Evolutionary conservation across 331 rosid genomes (phyloP), one percentile per base, ranked within the genome.

Genomic region (Malus hybrid): DNA sequence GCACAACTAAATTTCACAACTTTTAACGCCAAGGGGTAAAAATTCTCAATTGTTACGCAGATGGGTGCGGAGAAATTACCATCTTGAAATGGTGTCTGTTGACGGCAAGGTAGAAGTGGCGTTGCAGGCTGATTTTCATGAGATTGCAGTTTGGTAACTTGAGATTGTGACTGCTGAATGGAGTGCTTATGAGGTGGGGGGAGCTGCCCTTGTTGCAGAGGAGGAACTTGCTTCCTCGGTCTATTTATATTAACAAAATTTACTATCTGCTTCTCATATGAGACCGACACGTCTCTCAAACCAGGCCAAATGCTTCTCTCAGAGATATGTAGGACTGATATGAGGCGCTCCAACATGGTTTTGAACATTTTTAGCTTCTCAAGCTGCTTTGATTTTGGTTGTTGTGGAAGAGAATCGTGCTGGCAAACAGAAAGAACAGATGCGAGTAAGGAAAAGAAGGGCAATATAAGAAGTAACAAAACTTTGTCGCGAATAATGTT

Each of bases 91-190:
- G 92, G 20, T 80, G 88, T 65, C 99, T 83, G 73, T 90, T 95
- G 13, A 93, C 96, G 56, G 95, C 98, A 18, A 93, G 85, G 69
- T 93, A 93, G 82, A 90, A 94, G 79, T 92, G 97, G 74, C 95
- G 96, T 62, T 85, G 85, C 76, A 75, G 94, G 63, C 96, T 75
- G 70, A 74, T 79, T 90, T 79, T 93, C 97, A 77, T 84, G 95
- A 80, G 96, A 76, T 80, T 86, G 97, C 72, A 81, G 77, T 62
- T 87, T 85, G 62, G 77, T 33, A 73, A 83, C 80, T 81, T 90
- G 98, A 77, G 98, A 69, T 76, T 89, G 93, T 70, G 93, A 70
- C 81, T 88, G 98, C 83, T 80, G 83, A 74, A 79, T 65, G 54
- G 92, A 20, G 80, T 19, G 29, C 29, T 2, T 28, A 28, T 28